These are phyloP conservation scores for Amanita rubescens DNA, from an alignment of 768 basidiomycete genomes.

Conservation along the genomic window DNA sequence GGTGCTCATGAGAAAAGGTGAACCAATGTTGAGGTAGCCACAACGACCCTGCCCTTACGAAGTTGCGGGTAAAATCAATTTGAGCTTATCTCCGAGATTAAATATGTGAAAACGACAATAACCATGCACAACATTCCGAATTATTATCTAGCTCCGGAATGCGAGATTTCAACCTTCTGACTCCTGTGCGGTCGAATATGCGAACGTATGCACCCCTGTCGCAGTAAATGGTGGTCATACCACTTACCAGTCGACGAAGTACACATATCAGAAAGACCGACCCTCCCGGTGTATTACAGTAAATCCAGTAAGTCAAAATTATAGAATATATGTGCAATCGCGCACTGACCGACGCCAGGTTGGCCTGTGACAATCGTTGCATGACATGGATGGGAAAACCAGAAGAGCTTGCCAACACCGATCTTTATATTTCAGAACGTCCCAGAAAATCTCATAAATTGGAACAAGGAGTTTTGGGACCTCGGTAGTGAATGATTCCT, in stretches of 20 bases:
- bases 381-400: constrained; percentile 4
- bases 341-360: constrained; percentile 7
- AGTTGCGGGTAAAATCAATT: constrained; percentile 4
- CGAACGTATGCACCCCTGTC: neutral
- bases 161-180: neutral
- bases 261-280: constrained; percentile 9
- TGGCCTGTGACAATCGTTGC: no score
- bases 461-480: constrained; percentile 4
- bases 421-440: no score
- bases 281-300: constrained; percentile 7
- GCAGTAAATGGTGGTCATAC: constrained; percentile 7
- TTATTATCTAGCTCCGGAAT: constrained; percentile 5
- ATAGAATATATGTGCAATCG: neutral
- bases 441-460: constrained; percentile 6
- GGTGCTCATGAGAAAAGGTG: no score
- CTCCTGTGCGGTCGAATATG: constrained; percentile 4
- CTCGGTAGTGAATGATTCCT: neutral
- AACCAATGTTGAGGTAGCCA: constrained; percentile 8
- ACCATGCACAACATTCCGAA: constrained; percentile 6
- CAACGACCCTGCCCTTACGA: constrained; percentile 8
- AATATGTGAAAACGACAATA: no score
- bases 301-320: neutral
- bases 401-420: no score
- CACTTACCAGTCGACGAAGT: constrained; percentile 7
- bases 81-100: constrained; percentile 5